Base-by-base conservation (phyloP, 2,329 filamentous ascomycete genomes). In the Endocalyx cinctus region DNA sequence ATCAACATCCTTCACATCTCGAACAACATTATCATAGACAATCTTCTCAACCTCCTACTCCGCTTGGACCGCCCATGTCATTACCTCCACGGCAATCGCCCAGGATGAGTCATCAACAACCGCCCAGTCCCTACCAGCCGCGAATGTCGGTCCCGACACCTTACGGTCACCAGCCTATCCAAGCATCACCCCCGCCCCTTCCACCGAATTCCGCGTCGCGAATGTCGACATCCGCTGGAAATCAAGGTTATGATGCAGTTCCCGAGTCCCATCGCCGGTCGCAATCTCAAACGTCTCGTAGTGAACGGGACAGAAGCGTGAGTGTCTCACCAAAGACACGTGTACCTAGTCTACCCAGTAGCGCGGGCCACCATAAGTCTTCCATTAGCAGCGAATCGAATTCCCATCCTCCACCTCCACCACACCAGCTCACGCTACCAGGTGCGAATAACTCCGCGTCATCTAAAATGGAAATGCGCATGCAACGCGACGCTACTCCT, bases 301-400 rank as follows among this genome's bases (percentile, higher is more conserved):
- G 70, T 43, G 82, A 87, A 35, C 74, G 82, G 49, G 84, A 85
- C 41, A 68, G 74, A 31, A 86, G 81, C 54, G 58, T 83, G 33
- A 89, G 84, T 51, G 77, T 90, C 31, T 90, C 84, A 55, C 86
- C 87, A 18, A 88, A 87, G 62, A 87, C 84, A 22, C 70, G 74
- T 42, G 64, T 81, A 12, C 63, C 70, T 25, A 76, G 70, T 46
- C 52, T 76, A 23, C 52, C 55, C 23, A 51, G 47, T 35, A 56
- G 48, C 42, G 39, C 43, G 14, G 42, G 50, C 33, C 48, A 50
- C 35, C 39, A 42, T 30, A 39, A 49, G 25, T 36, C 43, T 7
- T 49, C 50, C 17, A 39, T 39, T 25, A 37, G 42, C 30, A 45
- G 43, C 34, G 49, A 50, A 30, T 43, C 64, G 64, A 37, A 70